Conservation (phyloP, 768 basidiomycete species). For the Exidia glandulosa region DNA sequence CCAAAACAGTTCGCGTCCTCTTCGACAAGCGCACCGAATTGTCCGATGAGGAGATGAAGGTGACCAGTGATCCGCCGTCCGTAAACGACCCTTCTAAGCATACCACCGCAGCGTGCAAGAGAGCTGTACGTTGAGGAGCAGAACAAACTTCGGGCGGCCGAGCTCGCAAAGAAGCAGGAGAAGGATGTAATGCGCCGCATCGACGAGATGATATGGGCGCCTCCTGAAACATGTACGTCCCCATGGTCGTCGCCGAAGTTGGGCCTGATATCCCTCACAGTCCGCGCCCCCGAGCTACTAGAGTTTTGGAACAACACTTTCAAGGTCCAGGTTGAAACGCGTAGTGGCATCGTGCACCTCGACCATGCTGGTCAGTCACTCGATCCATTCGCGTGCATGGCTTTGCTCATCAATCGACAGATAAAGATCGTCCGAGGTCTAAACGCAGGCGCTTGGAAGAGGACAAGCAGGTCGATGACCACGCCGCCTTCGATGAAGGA, state of each 20-base stretch:
- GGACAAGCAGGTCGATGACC: not conserved
- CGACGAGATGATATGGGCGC: constrained; percentile 56
- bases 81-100: not conserved
- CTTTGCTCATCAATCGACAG: not conserved
- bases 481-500: not conserved
- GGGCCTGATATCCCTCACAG: constrained; percentile 25
- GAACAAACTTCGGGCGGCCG: constrained; percentile 36
- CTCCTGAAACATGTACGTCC: constrained; percentile 49
- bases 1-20: constrained; percentile 42
- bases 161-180: constrained; percentile 41
- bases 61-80: constrained; percentile 11
- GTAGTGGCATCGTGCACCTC: constrained; percentile 33
- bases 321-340: constrained; percentile 57
- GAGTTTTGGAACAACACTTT: constrained; percentile 70
- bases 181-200: constrained; percentile 43
- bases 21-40: constrained; percentile 69
- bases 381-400: not conserved
- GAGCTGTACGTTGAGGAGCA: constrained; percentile 59
- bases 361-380: constrained; percentile 23
- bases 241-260: not conserved
- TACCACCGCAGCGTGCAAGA: constrained; percentile 39
- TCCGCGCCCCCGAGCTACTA: constrained; percentile 51
- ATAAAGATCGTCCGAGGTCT: not conserved
- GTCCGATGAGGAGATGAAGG: constrained; percentile 75
- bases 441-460: not conserved